These are phyloP conservation scores for Phytophthora pseudosyringae DNA, from an alignment of 352 stramenopile species.

Conservation along the genomic window DNA sequence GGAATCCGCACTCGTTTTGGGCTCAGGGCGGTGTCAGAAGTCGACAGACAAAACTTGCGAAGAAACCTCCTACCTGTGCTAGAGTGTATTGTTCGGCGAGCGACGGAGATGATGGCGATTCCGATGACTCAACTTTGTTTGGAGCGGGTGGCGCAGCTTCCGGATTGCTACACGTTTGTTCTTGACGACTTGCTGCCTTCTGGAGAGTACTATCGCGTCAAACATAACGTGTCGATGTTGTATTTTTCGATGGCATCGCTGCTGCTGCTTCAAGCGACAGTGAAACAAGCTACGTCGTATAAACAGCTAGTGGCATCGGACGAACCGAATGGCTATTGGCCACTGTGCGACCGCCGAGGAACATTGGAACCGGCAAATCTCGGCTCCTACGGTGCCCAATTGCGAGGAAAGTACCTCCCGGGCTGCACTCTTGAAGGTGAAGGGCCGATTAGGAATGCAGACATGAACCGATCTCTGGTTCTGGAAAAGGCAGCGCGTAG, in stretches of 20 bases:
- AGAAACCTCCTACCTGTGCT: slow-evolving; percentile 54
- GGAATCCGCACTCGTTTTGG: slow-evolving; percentile 85
- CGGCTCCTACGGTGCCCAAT: slow-evolving; percentile 49
- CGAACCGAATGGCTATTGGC: slow-evolving; percentile 84
- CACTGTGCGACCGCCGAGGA: slow-evolving; percentile 86
- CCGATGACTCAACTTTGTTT: slow-evolving; percentile 50
- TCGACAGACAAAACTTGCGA: slow-evolving; percentile 84
- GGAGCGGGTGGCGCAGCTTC: slow-evolving; percentile 48
- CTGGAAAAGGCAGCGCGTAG: slow-evolving; percentile 64
- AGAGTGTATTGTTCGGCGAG: slow-evolving; percentile 57
- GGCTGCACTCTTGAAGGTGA: slow-evolving; percentile 73
- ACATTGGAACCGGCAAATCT: slow-evolving; percentile 73
- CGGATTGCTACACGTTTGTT: slow-evolving; percentile 80
- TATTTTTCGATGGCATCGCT: slow-evolving; percentile 91
- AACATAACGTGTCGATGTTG: slow-evolving; percentile 86
- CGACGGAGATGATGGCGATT: slow-evolving; percentile 65
- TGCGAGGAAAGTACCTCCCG: slow-evolving; percentile 64
- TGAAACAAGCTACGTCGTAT: slow-evolving; percentile 84
- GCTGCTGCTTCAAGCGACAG: slow-evolving; percentile 76
- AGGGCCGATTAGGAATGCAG: slow-evolving; percentile 83
- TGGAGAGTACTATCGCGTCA: slow-evolving; percentile 57
- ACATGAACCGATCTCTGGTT: slow-evolving; percentile 74
- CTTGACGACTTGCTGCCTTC: slow-evolving; percentile 64
- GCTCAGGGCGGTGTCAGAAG: slow-evolving; percentile 59
- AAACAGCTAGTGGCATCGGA: slow-evolving; percentile 74